phyloP scores from a whole-genome alignment of 371 early-diverging fungal species.

The Mycotypha africana region DNA sequence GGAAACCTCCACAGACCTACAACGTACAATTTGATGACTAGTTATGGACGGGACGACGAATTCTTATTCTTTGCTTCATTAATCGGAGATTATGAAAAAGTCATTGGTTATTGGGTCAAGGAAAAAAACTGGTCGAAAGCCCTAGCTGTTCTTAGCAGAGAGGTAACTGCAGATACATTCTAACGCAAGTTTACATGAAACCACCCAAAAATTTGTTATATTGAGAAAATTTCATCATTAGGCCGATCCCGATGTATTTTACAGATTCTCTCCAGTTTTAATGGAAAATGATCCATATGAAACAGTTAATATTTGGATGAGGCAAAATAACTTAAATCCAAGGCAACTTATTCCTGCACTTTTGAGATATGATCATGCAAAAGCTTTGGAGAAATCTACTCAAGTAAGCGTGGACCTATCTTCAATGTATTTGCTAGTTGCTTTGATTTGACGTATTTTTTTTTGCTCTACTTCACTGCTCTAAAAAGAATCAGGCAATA shows the following conservation, averaged over 20 bases:
- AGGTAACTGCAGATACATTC: conserved; percentile 33
- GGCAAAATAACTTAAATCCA: conserved; percentile 68
- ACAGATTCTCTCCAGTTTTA: conserved; percentile 75
- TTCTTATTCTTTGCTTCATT: conserved; percentile 76
- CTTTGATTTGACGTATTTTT: neutral
- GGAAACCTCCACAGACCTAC: conserved; percentile 58
- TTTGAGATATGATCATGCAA: conserved; percentile 66
- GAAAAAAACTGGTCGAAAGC: conserved; percentile 73
- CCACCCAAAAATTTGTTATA: neutral
- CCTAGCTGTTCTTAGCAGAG: conserved; percentile 69
- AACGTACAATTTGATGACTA: conserved; percentile 71
- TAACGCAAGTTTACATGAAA: neutral
- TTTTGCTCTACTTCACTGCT: neutral
- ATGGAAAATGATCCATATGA: conserved; percentile 78
- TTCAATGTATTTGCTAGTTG: too few relatives aligned
- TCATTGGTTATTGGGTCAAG: conserved; percentile 77
- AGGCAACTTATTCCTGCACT: conserved; percentile 81
- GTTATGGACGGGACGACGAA: conserved; percentile 78
- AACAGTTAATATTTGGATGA: conserved; percentile 76
- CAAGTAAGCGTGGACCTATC: too few relatives aligned
- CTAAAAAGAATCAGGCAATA: conserved; percentile 76
- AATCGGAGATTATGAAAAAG: conserved; percentile 77
- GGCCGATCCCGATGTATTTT: conserved; percentile 68
- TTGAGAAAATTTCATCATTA: neutral
- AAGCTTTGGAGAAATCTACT: conserved; percentile 44